These are phyloP conservation scores for Tulasnella sp. DNA, from an alignment of 768 basidiomycete genomes.

Conservation along the genomic window DNA sequence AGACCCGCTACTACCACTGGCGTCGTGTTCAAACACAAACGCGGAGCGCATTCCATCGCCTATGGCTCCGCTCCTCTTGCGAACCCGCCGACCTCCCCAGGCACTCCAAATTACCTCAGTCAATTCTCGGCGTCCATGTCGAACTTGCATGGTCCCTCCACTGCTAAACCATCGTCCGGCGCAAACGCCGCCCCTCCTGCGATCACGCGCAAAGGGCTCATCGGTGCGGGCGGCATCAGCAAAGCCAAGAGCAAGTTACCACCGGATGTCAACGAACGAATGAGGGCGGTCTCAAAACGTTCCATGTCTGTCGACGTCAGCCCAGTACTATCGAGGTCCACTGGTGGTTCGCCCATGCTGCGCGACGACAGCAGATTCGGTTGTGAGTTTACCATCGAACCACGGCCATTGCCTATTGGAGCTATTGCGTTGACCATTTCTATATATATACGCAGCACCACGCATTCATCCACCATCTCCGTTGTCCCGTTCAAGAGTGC, in stretches of 20 bases:
- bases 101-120: constrained; percentile 35
- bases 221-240: constrained; percentile 17
- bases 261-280: constrained; percentile 35
- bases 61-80: constrained; percentile 60
- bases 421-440: neutral
- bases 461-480: constrained; percentile 6
- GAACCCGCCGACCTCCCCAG: constrained; percentile 73
- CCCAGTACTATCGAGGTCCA: constrained; percentile 18
- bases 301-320: constrained; percentile 58
- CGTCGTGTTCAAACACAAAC: constrained; percentile 37
- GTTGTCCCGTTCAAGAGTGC: constrained; percentile 1
- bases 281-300: constrained; percentile 43
- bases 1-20: constrained; percentile 16
- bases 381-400: neutral
- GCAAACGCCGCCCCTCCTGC: neutral
- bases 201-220: constrained; percentile 5
- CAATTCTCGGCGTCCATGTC: constrained; percentile 27
- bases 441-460: neutral
- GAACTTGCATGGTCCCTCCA: constrained; percentile 11
- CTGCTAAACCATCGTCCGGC: neutral
- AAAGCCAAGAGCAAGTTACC: constrained; percentile 18
- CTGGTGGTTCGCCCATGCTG: neutral
- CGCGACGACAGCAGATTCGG: neutral
- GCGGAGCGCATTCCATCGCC: constrained; percentile 65
- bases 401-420: neutral